Percentiles rank a stretch among this genome's conserved stretches.
These are phyloP conservation scores for Hansenula sp. DNA, from an alignment of 1,139 yeast species.

Conservation along the genomic window DNA sequence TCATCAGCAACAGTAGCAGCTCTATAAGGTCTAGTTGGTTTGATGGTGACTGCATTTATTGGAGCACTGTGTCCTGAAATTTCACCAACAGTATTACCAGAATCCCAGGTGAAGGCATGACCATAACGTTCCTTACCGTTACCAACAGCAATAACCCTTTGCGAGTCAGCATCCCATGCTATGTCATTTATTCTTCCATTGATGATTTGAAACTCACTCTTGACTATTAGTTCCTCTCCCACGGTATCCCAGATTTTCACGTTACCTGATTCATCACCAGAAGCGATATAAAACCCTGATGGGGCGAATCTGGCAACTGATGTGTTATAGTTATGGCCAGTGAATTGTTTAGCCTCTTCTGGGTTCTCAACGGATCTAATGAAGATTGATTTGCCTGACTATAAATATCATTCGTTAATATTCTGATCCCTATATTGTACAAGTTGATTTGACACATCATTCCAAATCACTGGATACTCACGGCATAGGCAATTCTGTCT, in stretches of 20 bases:
- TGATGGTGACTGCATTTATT: conserved; percentile 80
- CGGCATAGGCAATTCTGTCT: conserved; percentile 71
- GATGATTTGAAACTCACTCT: conserved; percentile 79
- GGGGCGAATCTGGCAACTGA: conserved; percentile 88
- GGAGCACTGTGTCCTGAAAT: conserved; percentile 90
- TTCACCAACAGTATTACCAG: conserved; percentile 95
- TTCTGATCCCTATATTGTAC: too few species aligned
- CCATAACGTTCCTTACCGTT: conserved; percentile 91
- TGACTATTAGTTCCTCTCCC: conserved; percentile 57
- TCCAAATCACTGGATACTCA: conserved; percentile 5
- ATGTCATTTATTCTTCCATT: conserved; percentile 81
- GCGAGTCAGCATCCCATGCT: conserved; percentile 90
- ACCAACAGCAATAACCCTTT: conserved; percentile 90
- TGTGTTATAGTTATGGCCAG: conserved; percentile 64
- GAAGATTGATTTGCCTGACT: conserved; percentile 72
- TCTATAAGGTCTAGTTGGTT: conserved; percentile 87
- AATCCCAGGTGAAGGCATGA: conserved; percentile 88
- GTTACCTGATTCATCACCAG: conserved; percentile 86
- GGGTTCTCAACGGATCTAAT: conserved; percentile 62
- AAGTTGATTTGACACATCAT: neutral
- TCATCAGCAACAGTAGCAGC: conserved; percentile 95
- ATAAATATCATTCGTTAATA: neutral
- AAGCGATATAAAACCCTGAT: conserved; percentile 84
- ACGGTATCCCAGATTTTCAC: conserved; percentile 85
- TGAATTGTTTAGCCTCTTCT: conserved; percentile 54